Base-by-base conservation (phyloP, 2,329 filamentous ascomycete species). In the Pestalotiopsis sp. region DNA sequence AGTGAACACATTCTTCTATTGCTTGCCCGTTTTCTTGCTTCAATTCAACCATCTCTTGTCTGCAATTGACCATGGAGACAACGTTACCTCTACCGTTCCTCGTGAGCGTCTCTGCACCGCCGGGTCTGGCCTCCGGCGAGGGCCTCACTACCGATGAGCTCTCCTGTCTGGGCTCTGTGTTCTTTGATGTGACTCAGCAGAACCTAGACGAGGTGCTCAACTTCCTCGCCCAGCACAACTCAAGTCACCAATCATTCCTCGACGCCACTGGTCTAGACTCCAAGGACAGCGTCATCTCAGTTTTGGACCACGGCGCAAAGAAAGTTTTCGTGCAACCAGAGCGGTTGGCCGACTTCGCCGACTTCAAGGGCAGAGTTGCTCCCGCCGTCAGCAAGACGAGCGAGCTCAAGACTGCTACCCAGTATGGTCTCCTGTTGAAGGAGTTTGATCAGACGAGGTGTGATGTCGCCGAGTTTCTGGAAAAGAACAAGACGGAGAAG, bases 281-380 rank as follows among this genome's bases (percentile, higher is more conserved):
- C 12, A 84, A 85, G 67, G 91, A 94, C 73, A 92, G 97, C 72
- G 85, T 98, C 45, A 83, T 95, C 67, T 88, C 92, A 61, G 86
- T 98, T 45, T 89, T 99, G 68, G 93, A 99, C 79, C 89, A 90
- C 72, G 96, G 96, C 69, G 94, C 94, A 6, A 89, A 90, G 66
- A 96, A 92, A 78, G 91, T 96, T 71, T 96, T 98, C 79, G 92
- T 97, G 65, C 87, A 87, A 20, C 87, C 90, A 62, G 86, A 90
- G 68, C 92, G 94, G 78, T 83, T 97, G 66, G 83, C 85, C 9
- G 82, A 85, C 65, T 87, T 88, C 69, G 80, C 84, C 62, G 84
- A 86, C 71, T 89, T 88, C 71, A 87, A 86, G 58, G 82, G 84
- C 58, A 84, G 90, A 69, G 85, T 91, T 31, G 83, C 87, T 23